Evolutionary conservation across 2,329 filamentous ascomycete genomes (phyloP), one percentile per base, ranked within the genome.

Genomic region (Sclerotinia minor): DNA sequence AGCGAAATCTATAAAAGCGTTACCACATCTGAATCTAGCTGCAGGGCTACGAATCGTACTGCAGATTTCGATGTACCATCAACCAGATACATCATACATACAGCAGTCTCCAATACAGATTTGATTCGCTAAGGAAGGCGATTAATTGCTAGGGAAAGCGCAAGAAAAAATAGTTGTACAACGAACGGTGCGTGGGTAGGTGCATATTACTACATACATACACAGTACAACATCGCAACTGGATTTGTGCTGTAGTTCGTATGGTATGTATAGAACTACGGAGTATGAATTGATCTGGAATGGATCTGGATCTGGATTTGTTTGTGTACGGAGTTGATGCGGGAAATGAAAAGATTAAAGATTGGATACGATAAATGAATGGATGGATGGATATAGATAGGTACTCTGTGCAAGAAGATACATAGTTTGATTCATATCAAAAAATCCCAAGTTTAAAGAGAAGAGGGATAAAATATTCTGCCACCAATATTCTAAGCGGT

Each of bases 141-240:
- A n/a, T n/a, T 8, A 5, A 2, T n/a, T 35, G 29, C 19, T 19
- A 35, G 29, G 29, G 11, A 32, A 3, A 19, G 35, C 8, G 35
- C 35, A 35, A 35, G 35, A 15, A 54, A 32, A 32, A 26, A 32
- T 19, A 29, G 13, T 54, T 54, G 52, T 54, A 54, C 52, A 54
- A 54, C 52, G 52, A 54, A 32, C n/a, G 52, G 52, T 54, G 52
- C 52, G 52, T 54, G 52, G 52, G 29, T 54, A 54, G 52, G 32
- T 54, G 52, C 52, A 54, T 54, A 29, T 54, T 35, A 2, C 9
- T 35, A 9, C 35, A 35, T 15, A 11, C 52, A 32, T 35, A 35
- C 29, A 47, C 17, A 47, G 44, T 47, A 47, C 19, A 21, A 47
- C 19, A 54, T 35, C 52, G 32, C 29, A 35, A 19, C 29, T 6